A percentile compares a stretch with the other conserved stretches of the same genome.
These are phyloP conservation scores for Rhizophagus prolifer DNA, from an alignment of 192 early-diverging fungal species.

Conservation along the genomic window DNA sequence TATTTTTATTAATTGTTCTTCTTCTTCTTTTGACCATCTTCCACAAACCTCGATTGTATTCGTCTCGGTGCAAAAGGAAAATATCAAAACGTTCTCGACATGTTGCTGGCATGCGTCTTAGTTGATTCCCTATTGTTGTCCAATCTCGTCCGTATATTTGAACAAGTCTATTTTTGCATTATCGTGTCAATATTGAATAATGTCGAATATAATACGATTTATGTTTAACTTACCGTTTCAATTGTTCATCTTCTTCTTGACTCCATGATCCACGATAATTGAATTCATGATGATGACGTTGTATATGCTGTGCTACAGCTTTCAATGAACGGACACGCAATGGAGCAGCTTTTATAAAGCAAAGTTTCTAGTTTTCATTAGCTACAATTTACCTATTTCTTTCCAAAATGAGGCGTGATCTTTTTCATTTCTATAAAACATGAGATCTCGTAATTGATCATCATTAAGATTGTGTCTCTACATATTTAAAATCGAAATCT, in stretches of 20 bases:
- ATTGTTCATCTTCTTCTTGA: conserved; percentile 33
- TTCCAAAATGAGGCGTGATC: conserved; percentile 35
- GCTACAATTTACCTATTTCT: conserved; percentile 29
- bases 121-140: conserved; percentile 33
- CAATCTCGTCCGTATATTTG: conserved; percentile 35
- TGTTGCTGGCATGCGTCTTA: conserved; percentile 35
- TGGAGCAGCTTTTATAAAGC: conserved; percentile 20
- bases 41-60: conserved; percentile 16
- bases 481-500: background rate
- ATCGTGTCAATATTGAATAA: background rate
- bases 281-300: conserved; percentile 34
- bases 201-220: background rate
- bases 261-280: conserved; percentile 38
- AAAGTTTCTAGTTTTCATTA: background rate
- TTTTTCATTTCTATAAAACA: conserved; percentile 17
- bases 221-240: conserved; percentile 2
- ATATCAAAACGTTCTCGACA: conserved; percentile 39
- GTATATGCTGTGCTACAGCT: conserved; percentile 33
- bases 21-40: conserved; percentile 32
- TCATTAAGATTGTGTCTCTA: conserved; percentile 1
- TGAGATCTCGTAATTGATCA: background rate
- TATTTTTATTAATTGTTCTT: conserved; percentile 29
- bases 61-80: conserved; percentile 28
- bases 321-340: conserved; percentile 32
- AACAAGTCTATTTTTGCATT: background rate